Evolutionary conservation across 805 yeast species (phyloP).

Genomic region (Hanseniaspora clermontiae): DNA sequence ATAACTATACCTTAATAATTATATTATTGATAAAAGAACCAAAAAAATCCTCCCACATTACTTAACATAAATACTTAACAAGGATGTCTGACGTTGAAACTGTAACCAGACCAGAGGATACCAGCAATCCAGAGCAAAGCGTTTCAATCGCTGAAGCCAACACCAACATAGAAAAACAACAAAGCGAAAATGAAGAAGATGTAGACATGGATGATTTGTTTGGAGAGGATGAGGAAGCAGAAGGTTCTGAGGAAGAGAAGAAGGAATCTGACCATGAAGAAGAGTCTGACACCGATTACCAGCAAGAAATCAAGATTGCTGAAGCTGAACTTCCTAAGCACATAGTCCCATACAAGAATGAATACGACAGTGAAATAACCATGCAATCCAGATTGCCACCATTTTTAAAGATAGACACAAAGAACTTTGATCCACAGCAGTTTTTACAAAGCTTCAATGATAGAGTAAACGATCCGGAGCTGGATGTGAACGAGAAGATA

Average conservation of each 20-base stretch:
- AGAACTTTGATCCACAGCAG: constrained; percentile 69
- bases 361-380: constrained; percentile 30
- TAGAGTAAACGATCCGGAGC: constrained; percentile 27
- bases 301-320: constrained; percentile 28
- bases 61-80: no score
- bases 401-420: constrained; percentile 68
- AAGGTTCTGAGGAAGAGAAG: constrained; percentile 17
- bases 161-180: constrained; percentile 10
- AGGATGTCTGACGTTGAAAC: constrained; percentile 8
- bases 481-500: constrained; percentile 39
- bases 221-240: constrained; percentile 28
- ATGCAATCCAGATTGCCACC: constrained; percentile 58
- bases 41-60: not conserved
- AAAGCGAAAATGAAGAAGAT: constrained; percentile 21
- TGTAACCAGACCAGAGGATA: not conserved
- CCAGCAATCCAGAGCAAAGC: constrained; percentile 6
- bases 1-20: no score
- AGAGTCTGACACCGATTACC: constrained; percentile 20
- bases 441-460: constrained; percentile 41
- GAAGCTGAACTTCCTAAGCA: constrained; percentile 31
- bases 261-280: constrained; percentile 24
- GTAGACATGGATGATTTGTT: constrained; percentile 35
- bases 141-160: constrained; percentile 7
- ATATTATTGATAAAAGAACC: no score
- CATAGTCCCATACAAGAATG: constrained; percentile 37